These are phyloP conservation scores for Trifolium fragiferum DNA, from an alignment of 306 rosid genomes.

Conservation along the genomic window DNA sequence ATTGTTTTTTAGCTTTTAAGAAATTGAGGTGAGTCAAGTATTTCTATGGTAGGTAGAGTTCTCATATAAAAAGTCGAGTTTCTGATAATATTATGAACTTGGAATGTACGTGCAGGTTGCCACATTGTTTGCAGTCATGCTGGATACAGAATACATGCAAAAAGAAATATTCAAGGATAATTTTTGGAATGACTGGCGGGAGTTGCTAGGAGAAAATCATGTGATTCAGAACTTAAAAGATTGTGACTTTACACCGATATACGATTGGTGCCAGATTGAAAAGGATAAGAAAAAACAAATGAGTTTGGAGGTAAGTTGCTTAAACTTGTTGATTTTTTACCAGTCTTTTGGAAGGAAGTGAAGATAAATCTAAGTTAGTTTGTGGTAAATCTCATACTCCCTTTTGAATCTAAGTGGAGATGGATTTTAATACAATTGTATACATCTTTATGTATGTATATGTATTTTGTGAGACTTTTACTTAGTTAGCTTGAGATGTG, in stretches of 20 bases:
- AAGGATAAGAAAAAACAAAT: constrained; percentile 95
- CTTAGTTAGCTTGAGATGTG: constrained; percentile 26
- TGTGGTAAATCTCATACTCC: constrained; percentile 1
- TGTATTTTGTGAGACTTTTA: constrained; percentile 21
- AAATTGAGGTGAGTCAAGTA: constrained; percentile 13
- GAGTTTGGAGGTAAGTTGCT: constrained; percentile 53
- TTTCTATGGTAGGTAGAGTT: not conserved
- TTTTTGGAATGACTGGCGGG: constrained; percentile 54
- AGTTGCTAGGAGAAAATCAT: constrained; percentile 82
- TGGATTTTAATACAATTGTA: not conserved
- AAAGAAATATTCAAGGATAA: not conserved
- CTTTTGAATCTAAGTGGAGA: not conserved
- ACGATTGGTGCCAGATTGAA: constrained; percentile 82
- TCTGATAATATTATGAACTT: constrained; percentile 27
- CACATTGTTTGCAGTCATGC: not conserved
- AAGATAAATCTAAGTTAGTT: constrained; percentile 5
- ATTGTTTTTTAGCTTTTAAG: not conserved
- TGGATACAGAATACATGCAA: constrained; percentile 45
- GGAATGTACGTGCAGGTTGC: constrained; percentile 32
- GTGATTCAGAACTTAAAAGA: constrained; percentile 81
- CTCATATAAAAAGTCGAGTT: constrained; percentile 6
- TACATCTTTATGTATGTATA: constrained; percentile 1
- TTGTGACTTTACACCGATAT: not conserved
- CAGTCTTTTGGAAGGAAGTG: not conserved
- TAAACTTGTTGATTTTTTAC: not conserved